phyloP scores from a whole-genome alignment of 2,329 filamentous ascomycete genomes.

The Stagonosporopsis tanaceti region DNA sequence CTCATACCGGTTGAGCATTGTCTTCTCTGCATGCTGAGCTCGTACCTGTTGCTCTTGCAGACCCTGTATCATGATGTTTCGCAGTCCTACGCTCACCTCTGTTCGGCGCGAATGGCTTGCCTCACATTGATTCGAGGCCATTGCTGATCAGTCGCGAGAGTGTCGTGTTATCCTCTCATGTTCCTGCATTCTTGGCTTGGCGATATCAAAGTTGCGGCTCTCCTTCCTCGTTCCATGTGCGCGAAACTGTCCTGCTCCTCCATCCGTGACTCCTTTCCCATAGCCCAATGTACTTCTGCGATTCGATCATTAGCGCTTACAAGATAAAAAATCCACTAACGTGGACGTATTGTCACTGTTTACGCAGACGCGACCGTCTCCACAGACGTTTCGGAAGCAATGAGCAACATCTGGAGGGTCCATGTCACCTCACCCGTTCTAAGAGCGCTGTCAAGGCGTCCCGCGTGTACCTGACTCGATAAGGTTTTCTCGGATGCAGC shows the following conservation, averaged over 20 bases:
- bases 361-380: slow-evolving; percentile 1
- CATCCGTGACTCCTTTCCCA: neutral
- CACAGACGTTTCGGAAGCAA: slow-evolving; percentile 5
- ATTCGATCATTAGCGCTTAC: neutral
- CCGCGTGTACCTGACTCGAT: slow-evolving; percentile 2
- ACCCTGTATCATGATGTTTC: neutral
- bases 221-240: neutral
- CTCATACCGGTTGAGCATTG: neutral
- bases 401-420: neutral
- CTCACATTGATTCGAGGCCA: no score
- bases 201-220: neutral
- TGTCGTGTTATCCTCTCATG: no score
- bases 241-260: neutral
- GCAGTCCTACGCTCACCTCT: neutral
- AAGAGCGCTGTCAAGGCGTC: neutral
- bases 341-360: neutral
- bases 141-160: no score
- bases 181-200: no score
- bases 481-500: neutral
- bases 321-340: neutral
- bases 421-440: neutral
- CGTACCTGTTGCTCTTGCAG: neutral
- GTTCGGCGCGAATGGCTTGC: no score
- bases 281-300: neutral
- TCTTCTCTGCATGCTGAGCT: neutral